Base-by-base conservation (phyloP, 2,329 filamentous ascomycete genomes). In the Zasmidium angulare region DNA sequence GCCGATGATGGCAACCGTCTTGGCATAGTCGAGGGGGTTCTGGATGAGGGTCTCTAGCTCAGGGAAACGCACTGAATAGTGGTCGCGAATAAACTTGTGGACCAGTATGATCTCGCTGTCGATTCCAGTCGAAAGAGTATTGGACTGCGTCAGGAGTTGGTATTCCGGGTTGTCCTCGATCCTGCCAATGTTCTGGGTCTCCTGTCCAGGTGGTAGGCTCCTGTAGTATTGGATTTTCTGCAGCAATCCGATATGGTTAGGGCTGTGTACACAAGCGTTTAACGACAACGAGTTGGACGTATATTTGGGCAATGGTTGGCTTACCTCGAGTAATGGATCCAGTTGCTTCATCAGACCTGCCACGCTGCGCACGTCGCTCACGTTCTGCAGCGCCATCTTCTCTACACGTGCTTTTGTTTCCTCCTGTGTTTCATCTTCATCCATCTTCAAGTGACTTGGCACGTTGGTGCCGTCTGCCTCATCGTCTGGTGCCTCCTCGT, bases 31-130 rank as follows among this genome's bases (percentile, higher is more conserved):
- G 53, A 98, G 83, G 1, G 95, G 92, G 69, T 93, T 96, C 58
- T 90, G 91, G 61, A 99, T 89, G 31, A 99, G 84, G 19, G 84
- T 86, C 75, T 99, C 95, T 46, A 99, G 84, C 76, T 97, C 93
- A 0, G 95, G 93, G 70, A 98, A 99, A 61, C 93, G 86, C 19
- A 89, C 84, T 10, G 93, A 96, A 78, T 99, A 99, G 76, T 97
- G 91, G 71, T 99, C 95, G 70, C 93, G 86, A 60, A 97, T 91
- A 75, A 91, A 96, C 77, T 99, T 99, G 81, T 99, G 95, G 21
- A 98, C 90, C 7, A 95, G 84, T 31, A 90, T 89, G 49, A 98
- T 90, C 75, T 98, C 93, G 72, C 90, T 91, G 67, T 96, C 93
- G 66, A 98, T 97, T 63, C 90, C 89, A 4, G 93, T 96, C 0